Conservation (phyloP, 208 protist species). For the Zelonia costaricensis region DNA sequence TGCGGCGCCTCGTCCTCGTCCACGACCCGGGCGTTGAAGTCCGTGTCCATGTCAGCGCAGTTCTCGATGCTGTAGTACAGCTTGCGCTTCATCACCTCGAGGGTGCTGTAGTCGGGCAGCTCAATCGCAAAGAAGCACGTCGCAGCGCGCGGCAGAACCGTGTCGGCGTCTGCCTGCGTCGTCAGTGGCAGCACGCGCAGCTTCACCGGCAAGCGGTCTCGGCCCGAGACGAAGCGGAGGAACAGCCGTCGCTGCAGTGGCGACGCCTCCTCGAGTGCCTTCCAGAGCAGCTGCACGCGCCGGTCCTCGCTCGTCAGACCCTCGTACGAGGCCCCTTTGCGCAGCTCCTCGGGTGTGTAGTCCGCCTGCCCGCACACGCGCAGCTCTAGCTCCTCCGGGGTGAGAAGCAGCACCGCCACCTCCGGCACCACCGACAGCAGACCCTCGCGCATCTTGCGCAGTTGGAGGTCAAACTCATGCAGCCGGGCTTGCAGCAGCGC, state of each 20-base stretch:
- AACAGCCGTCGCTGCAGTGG: conserved; percentile 86
- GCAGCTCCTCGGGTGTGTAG: conserved; percentile 86
- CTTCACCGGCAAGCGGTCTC: conserved; percentile 88
- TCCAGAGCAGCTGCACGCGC: conserved; percentile 91
- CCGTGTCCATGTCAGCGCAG: conserved; percentile 95
- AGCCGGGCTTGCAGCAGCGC: conserved; percentile 69
- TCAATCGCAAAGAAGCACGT: conserved; percentile 97
- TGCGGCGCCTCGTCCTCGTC: conserved; percentile 83
- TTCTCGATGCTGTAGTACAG: conserved; percentile 96
- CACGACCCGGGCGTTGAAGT: conserved; percentile 84
- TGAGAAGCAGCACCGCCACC: conserved; percentile 78
- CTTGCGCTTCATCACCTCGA: conserved; percentile 93
- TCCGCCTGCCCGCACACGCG: conserved; percentile 91
- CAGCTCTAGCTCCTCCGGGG: conserved; percentile 87
- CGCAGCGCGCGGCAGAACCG: conserved; percentile 86
- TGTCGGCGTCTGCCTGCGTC: conserved; percentile 80
- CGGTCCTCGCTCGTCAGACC: conserved; percentile 77
- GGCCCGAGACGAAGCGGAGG: conserved; percentile 91
- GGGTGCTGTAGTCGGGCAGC: conserved; percentile 93
- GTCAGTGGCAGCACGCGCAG: conserved; percentile 78
- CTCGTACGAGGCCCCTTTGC: conserved; percentile 82
- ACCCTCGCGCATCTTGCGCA: conserved; percentile 84
- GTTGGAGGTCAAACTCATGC: conserved; percentile 77
- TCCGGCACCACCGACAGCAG: conserved; percentile 88
- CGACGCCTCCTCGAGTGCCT: conserved; percentile 84